These are phyloP conservation scores for Paramecium bursaria DNA, from an alignment of 73 alveolate species.

Conservation along the genomic window DNA sequence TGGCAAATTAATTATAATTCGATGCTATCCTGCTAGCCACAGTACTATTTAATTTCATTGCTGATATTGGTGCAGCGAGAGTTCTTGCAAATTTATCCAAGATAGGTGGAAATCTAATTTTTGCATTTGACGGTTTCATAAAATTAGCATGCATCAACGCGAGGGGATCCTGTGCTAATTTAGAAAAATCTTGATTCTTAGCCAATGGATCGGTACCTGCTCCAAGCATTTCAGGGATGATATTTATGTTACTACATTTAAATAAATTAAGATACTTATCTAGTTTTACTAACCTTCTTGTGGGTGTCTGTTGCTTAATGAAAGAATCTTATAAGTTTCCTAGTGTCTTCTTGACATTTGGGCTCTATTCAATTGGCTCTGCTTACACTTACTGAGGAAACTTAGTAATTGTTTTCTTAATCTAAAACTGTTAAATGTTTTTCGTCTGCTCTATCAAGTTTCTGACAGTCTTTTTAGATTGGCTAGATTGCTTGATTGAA, in stretches of 20 bases:
- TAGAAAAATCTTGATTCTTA: conserved; percentile 79
- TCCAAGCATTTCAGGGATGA: conserved; percentile 80
- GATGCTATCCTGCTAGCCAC: conserved; percentile 90
- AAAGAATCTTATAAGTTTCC: conserved; percentile 54
- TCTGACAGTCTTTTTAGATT: conserved; percentile 68
- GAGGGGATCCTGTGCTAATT: conserved; percentile 80
- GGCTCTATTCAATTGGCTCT: conserved; percentile 37
- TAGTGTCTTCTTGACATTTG: conserved; percentile 28
- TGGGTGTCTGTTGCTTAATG: conserved; percentile 72
- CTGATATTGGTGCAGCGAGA: conserved; percentile 94
- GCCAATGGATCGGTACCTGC: conserved; percentile 93
- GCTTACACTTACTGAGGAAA: neutral
- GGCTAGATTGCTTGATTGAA: neutral
- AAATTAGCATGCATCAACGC: conserved; percentile 77
- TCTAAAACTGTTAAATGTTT: neutral
- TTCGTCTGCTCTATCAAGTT: conserved; percentile 58
- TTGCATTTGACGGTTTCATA: conserved; percentile 86
- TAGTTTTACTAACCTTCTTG: conserved; percentile 83
- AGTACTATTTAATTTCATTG: conserved; percentile 83
- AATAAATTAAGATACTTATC: conserved; percentile 70
- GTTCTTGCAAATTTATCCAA: conserved; percentile 95
- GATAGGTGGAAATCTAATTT: conserved; percentile 94
- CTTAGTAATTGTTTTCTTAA: conserved; percentile 31
- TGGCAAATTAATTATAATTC: conserved; percentile 82
- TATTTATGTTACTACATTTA: conserved; percentile 25